Evolutionary conservation across 352 stramenopile genomes (phyloP).

Genomic region (Phytophthora ohioensis): DNA sequence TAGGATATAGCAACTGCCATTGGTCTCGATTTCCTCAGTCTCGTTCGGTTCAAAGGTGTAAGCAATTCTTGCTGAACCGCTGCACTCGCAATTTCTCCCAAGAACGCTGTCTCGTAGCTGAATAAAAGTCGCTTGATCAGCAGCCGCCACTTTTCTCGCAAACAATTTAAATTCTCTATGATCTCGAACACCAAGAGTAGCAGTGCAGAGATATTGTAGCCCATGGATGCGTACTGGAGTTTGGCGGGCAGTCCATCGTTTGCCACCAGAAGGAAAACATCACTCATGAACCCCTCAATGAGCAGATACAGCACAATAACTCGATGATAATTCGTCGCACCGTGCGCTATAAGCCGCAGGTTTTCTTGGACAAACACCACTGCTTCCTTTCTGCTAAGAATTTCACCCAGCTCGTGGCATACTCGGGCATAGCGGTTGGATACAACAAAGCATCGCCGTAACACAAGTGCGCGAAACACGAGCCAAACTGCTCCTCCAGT

Average conservation of each 20-base stretch:
- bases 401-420: slow-evolving; percentile 15
- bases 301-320: slow-evolving; percentile 21
- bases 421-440: slow-evolving; percentile 6
- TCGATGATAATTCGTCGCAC: slow-evolving; percentile 22
- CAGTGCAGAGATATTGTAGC: slow-evolving; percentile 21
- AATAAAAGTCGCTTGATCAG: slow-evolving; percentile 14
- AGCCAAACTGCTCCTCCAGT: slow-evolving; percentile 19
- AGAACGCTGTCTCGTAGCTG: slow-evolving; percentile 19
- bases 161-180: slow-evolving; percentile 15
- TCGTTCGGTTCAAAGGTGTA: slow-evolving; percentile 6
- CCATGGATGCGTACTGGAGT: slow-evolving; percentile 28
- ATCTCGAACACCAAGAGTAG: slow-evolving; percentile 34
- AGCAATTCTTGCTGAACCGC: slow-evolving; percentile 6
- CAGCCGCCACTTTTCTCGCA: slow-evolving; percentile 5
- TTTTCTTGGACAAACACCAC: slow-evolving; percentile 30
- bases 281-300: slow-evolving; percentile 32
- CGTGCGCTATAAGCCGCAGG: slow-evolving; percentile 11
- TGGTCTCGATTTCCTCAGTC: slow-evolving; percentile 6
- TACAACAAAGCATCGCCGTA: slow-evolving; percentile 11
- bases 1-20: slow-evolving; percentile 25
- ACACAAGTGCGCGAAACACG: slow-evolving; percentile 5
- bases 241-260: slow-evolving; percentile 17
- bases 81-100: slow-evolving; percentile 8
- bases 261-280: slow-evolving; percentile 30
- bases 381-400: slow-evolving; percentile 3